Percentiles rank a stretch among this genome's conserved stretches.
Conservation (phyloP, 129 eudicot species). For the Artemisia annua region DNA sequence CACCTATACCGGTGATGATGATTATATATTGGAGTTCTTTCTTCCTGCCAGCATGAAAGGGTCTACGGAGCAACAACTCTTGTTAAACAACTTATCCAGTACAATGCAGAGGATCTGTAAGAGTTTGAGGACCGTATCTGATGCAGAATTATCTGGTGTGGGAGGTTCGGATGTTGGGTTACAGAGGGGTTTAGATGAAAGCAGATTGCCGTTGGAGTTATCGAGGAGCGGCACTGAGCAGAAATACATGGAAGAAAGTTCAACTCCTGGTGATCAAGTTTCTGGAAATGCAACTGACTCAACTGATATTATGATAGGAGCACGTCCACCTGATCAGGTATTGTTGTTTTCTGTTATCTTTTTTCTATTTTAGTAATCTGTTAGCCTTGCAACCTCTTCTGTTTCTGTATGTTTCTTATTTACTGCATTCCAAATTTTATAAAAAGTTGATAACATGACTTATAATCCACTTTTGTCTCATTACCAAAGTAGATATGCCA, state of each 20-base stretch:
- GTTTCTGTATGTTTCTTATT: background rate
- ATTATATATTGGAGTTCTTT: slow-evolving; percentile 81
- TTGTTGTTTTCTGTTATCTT: background rate
- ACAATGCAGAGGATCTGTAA: slow-evolving; percentile 72
- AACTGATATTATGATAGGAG: slow-evolving; percentile 26
- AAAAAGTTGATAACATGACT: no score
- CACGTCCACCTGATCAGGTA: slow-evolving; percentile 56
- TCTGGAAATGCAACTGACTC: slow-evolving; percentile 37
- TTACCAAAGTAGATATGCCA: background rate
- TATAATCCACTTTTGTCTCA: background rate
- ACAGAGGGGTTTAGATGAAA: slow-evolving; percentile 26
- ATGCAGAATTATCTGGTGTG: slow-evolving; percentile 46
- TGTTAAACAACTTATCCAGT: slow-evolving; percentile 61
- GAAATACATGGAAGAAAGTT: slow-evolving; percentile 25
- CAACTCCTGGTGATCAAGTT: slow-evolving; percentile 17
- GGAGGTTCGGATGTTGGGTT: slow-evolving; percentile 25
- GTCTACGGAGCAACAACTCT: slow-evolving; percentile 61
- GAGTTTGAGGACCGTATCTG: slow-evolving; percentile 75
- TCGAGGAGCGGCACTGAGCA: slow-evolving; percentile 34
- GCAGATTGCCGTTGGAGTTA: slow-evolving; percentile 26
- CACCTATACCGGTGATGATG: slow-evolving; percentile 71
- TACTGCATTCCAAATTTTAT: no score
- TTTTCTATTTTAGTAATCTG: background rate
- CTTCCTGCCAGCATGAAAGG: slow-evolving; percentile 65
- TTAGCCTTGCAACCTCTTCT: slow-evolving; percentile 9